Percentiles rank a stretch among this genome's conserved stretches.
Evolutionary conservation across 2,329 filamentous ascomycete species (phyloP).

Genomic region (Aspergillus sp.): DNA sequence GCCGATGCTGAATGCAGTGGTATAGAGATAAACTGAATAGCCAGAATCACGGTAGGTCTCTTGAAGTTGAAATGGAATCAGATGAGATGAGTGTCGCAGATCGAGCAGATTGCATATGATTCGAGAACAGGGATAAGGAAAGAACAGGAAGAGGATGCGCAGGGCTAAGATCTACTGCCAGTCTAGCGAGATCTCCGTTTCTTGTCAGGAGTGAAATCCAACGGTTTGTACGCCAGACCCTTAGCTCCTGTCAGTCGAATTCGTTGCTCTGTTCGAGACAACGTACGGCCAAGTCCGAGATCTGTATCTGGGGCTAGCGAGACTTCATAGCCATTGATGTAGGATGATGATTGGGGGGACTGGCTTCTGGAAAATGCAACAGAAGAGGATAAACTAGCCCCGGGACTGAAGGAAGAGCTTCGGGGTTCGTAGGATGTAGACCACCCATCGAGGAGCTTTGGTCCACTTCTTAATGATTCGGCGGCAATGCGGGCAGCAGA

Average conservation of each 20-base stretch:
- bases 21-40: neutral
- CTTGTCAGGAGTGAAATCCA: slow-evolving; percentile 32
- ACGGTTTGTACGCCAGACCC: slow-evolving; percentile 45
- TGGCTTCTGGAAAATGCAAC: slow-evolving; percentile 28
- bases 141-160: neutral
- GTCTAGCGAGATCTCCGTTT: slow-evolving; percentile 13
- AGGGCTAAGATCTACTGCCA: neutral
- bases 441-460: slow-evolving; percentile 33
- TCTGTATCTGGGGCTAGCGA: slow-evolving; percentile 42
- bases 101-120: neutral
- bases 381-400: slow-evolving; percentile 29
- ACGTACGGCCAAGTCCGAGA: slow-evolving; percentile 39
- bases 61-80: too few species aligned
- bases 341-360: slow-evolving; percentile 30
- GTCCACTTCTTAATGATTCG: slow-evolving; percentile 40
- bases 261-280: slow-evolving; percentile 48
- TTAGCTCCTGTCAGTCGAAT: slow-evolving; percentile 46
- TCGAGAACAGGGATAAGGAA: neutral
- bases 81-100: neutral
- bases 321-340: slow-evolving; percentile 44
- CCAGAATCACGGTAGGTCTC: neutral
- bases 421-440: slow-evolving; percentile 26
- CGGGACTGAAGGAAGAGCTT: slow-evolving; percentile 30
- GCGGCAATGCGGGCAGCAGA: slow-evolving; percentile 45
- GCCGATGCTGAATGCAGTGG: neutral